A percentile compares a stretch with the other conserved stretches of the same genome.
These are phyloP conservation scores for Penicillium arizonense DNA, from an alignment of 495 filamentous ascomycete genomes.

Conservation along the genomic window DNA sequence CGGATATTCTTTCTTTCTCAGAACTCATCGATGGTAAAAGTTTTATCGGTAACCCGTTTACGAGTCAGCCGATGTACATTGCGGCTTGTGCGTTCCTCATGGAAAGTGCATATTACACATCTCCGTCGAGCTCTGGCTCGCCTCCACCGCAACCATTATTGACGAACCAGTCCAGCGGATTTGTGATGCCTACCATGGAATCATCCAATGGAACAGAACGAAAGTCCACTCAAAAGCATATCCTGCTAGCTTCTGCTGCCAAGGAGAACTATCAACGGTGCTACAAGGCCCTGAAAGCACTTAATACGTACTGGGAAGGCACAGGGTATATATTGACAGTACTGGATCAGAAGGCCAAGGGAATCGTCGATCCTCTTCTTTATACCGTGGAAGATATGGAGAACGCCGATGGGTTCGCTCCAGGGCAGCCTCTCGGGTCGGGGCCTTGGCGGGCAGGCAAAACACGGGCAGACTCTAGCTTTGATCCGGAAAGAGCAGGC, in stretches of 20 bases:
- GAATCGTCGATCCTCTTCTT: slow-evolving; percentile 76
- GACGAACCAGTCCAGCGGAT: slow-evolving; percentile 39
- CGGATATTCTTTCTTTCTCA: slow-evolving; percentile 77
- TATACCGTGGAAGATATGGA: slow-evolving; percentile 79
- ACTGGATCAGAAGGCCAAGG: slow-evolving; percentile 82
- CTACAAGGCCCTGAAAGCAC: slow-evolving; percentile 72
- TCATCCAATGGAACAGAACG: slow-evolving; percentile 33
- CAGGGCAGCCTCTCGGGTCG: slow-evolving; percentile 39
- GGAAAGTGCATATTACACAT: slow-evolving; percentile 61
- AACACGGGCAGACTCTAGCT: slow-evolving; percentile 23
- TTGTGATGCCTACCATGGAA: slow-evolving; percentile 41
- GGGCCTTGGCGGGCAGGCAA: slow-evolving; percentile 42
- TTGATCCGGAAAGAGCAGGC: slow-evolving; percentile 22
- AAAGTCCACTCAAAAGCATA: slow-evolving; percentile 62
- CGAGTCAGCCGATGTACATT: slow-evolving; percentile 86
- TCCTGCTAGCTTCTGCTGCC: slow-evolving; percentile 69
- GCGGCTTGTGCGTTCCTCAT: slow-evolving; percentile 83
- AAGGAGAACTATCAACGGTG: slow-evolving; percentile 79
- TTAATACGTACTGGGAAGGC: slow-evolving; percentile 80
- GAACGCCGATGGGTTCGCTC: slow-evolving; percentile 46
- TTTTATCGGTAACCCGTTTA: slow-evolving; percentile 83
- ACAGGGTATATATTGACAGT: slow-evolving; percentile 84
- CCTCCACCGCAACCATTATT: slow-evolving; percentile 33
- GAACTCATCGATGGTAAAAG: slow-evolving; percentile 77
- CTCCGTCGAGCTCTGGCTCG: slow-evolving; percentile 30